These are phyloP conservation scores for Papiliotrema flavescens DNA, from an alignment of 1,284 basidiomycete species.

Conservation along the genomic window DNA sequence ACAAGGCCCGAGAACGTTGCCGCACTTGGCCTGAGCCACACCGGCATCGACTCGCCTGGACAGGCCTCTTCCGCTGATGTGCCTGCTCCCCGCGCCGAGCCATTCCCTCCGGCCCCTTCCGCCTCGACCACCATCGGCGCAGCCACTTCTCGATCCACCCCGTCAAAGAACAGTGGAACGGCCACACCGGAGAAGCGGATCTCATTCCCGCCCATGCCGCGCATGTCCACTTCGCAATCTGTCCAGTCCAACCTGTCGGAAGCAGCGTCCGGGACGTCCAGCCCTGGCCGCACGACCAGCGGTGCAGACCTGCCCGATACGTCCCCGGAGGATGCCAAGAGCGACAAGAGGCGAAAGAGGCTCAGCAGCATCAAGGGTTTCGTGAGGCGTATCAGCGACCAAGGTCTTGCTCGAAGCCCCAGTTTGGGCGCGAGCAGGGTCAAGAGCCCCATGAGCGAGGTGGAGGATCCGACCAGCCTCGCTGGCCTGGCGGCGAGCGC, in stretches of 20 bases:
- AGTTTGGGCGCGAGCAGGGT: not conserved
- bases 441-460: constrained; percentile 3
- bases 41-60: too few species aligned
- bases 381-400: constrained; percentile 40
- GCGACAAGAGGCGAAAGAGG: constrained; percentile 32
- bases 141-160: not conserved
- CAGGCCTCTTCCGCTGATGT: too few species aligned
- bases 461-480: not conserved
- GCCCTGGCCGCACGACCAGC: not conserved
- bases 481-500: not conserved
- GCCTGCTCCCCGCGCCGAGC: not conserved
- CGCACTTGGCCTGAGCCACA: too few species aligned
- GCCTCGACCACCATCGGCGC: not conserved
- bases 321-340: not conserved
- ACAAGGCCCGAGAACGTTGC: too few species aligned
- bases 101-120: not conserved
- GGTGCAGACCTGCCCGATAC: not conserved
- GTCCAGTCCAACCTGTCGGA: not conserved
- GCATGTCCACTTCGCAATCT: not conserved
- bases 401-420: constrained; percentile 10
- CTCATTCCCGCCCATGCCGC: constrained; percentile 1
- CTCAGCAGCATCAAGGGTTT: constrained; percentile 41
- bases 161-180: too few species aligned
- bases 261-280: not conserved
- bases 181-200: constrained; percentile 3